These are phyloP conservation scores for Dioscorea dumetorum DNA, from an alignment of 106 monocot genomes.

Conservation along the genomic window DNA sequence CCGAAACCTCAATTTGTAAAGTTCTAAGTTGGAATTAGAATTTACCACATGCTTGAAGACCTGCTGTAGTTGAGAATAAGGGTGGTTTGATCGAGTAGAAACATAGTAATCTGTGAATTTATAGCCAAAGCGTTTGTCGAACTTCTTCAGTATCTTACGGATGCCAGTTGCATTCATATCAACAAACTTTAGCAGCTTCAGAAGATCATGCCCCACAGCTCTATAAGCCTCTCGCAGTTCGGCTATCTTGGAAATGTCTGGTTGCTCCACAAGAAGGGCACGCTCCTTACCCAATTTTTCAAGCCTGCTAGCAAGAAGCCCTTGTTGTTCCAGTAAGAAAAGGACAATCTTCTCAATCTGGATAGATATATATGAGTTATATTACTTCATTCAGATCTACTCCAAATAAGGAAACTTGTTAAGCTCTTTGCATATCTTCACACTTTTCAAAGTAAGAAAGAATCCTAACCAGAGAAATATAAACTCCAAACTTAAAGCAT, in stretches of 20 bases:
- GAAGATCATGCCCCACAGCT: constrained; percentile 43
- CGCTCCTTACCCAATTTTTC: constrained; percentile 31
- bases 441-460: too few relatives aligned
- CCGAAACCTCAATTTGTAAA: too few relatives aligned
- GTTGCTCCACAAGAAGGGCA: constrained; percentile 19
- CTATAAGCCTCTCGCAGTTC: constrained; percentile 47
- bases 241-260: constrained; percentile 31
- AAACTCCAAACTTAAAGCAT: too few relatives aligned
- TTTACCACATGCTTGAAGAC: constrained; percentile 72
- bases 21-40: neutral
- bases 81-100: constrained; percentile 57
- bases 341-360: constrained; percentile 68
- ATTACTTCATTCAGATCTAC: neutral
- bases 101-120: constrained; percentile 65
- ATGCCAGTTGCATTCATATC: constrained; percentile 67
- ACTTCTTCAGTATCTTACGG: constrained; percentile 63
- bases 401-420: too few relatives aligned
- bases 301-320: constrained; percentile 50
- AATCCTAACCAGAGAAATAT: too few relatives aligned
- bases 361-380: neutral
- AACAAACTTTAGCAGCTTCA: constrained; percentile 58
- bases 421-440: too few relatives aligned
- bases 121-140: constrained; percentile 52
- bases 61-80: constrained; percentile 63
- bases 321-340: constrained; percentile 67